Conservation (phyloP, 306 rosid genomes). For the Luffa acutangula region DNA sequence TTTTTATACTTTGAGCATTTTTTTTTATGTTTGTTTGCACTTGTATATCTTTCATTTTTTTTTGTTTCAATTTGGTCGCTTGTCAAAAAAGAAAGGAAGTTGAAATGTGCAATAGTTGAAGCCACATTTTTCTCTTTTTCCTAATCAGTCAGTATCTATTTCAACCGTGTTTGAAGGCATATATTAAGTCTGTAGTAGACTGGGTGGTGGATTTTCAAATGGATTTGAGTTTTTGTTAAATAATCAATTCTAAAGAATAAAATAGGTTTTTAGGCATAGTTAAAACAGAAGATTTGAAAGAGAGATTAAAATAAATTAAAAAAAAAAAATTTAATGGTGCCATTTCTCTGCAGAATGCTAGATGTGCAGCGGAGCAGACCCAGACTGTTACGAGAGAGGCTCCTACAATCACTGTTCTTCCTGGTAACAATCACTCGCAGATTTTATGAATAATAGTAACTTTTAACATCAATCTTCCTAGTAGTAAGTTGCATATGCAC, state of each 20-base stretch:
- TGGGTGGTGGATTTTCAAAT: not conserved
- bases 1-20: not conserved
- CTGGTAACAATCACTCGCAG: constrained; percentile 44
- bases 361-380: constrained; percentile 81
- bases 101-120: not conserved
- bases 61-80: not conserved
- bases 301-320: not conserved
- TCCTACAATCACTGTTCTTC: constrained; percentile 89
- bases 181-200: not conserved
- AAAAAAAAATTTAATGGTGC: not conserved
- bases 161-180: not conserved
- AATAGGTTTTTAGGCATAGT: not conserved
- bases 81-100: not conserved
- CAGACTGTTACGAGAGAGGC: constrained; percentile 78
- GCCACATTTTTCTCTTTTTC: not conserved
- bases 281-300: not conserved
- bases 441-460: not conserved
- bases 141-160: not conserved
- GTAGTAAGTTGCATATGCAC: not conserved
- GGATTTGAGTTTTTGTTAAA: not conserved
- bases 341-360: constrained; percentile 51
- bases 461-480: not conserved
- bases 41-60: not conserved
- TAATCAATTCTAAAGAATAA: not conserved
- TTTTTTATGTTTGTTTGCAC: not conserved